Percentiles rank a stretch among this genome's conserved stretches.
Evolutionary conservation across 768 basidiomycete species (phyloP).

Genomic region (Lentinus tigrinus): DNA sequence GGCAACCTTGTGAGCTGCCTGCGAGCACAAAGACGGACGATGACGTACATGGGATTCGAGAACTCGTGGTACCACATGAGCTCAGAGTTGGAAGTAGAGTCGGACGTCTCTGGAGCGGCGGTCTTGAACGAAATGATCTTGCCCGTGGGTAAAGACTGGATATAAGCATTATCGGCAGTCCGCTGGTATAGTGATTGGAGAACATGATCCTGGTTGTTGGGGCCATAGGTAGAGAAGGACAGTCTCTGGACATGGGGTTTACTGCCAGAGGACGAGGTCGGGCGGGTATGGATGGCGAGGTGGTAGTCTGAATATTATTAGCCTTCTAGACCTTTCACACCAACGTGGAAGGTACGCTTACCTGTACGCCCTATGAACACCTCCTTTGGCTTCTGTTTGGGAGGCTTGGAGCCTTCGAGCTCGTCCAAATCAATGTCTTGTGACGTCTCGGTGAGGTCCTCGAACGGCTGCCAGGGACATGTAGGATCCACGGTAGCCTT

Average conservation of each 20-base stretch:
- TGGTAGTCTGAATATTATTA: conserved; percentile 70
- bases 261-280: conserved; percentile 34
- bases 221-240: conserved; percentile 89
- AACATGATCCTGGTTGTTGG: conserved; percentile 81
- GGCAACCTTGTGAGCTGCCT: not conserved
- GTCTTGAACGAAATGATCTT: conserved; percentile 74
- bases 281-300: conserved; percentile 75
- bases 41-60: conserved; percentile 63
- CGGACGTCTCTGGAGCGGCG: conserved; percentile 28
- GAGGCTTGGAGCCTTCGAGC: conserved; percentile 49
- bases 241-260: conserved; percentile 69
- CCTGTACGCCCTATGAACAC: conserved; percentile 69
- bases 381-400: conserved; percentile 35
- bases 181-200: conserved; percentile 72
- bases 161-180: conserved; percentile 77
- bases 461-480: conserved; percentile 74
- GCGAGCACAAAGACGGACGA: not conserved
- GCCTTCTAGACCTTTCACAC: not conserved
- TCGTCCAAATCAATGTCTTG: conserved; percentile 52
- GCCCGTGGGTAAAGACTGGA: conserved; percentile 79
- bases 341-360: conserved; percentile 23
- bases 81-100: conserved; percentile 33
- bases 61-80: conserved; percentile 63
- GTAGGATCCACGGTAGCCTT: conserved; percentile 74
- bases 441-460: conserved; percentile 42